Base-by-base conservation (phyloP, 257 asterid genomes). In the Gentiana straminea region DNA sequence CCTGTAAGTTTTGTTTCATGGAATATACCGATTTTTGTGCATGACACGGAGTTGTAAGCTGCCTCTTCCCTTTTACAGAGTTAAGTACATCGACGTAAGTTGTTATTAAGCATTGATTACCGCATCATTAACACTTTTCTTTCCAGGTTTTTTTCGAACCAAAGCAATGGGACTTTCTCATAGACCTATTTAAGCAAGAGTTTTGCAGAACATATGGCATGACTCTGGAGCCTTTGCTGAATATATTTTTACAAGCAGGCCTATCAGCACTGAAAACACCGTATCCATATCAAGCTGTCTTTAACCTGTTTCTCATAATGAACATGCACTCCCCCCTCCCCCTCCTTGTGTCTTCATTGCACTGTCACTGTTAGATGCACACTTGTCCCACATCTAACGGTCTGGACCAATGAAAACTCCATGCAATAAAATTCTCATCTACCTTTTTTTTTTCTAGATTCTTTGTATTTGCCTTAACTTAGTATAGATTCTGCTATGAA, bases 171-270 rank as follows among this genome's bases (percentile, higher is more conserved):
- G 94, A 86, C 56, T 80, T 60, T 79, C 78, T 93, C 52, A 85
- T 75, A 0, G 99, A 89, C 66, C 97, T 89, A 73, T 93, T 89
- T 66, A 89, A 93, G 69, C 96, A 89, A 73, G 99, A 93, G 75
- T 93, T 93, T 73, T 89, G 86, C 84, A 86, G 73, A 77, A 77
- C 89, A 67, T 93, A 89, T 73, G 99, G 97, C 80, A 93, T 93
- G 96, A 86, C 96, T 41, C 82, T 79, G 1, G 96, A 93, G 82
- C 99, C 99, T 32, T 70, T 84, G 75, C 73, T 93, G 75, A 84
- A 82, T 62, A 93, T 93, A 61, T 93, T 73, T 79, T 92, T 93
- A 59, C 97, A 93, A 77, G 99, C 97, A 7, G 99, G 99, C 68
- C 69, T 93, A 69, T 89, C 92, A 35, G 97, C 97, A 13, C 58